Base-by-base conservation (phyloP, 2,329 filamentous ascomycete genomes). In the Cercospora sesami region DNA sequence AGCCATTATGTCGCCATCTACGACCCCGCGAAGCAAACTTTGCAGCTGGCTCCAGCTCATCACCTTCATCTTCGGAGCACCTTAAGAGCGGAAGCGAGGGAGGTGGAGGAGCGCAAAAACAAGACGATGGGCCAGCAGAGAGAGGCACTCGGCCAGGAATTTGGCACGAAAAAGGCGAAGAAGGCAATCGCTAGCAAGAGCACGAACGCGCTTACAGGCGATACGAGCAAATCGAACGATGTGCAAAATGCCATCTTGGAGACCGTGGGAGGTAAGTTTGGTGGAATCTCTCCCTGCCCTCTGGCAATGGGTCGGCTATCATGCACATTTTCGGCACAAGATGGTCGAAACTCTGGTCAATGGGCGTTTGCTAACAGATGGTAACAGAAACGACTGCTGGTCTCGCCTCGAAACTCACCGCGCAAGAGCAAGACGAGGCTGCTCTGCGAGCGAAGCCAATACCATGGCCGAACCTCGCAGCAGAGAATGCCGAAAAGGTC, bases 141-240 rank as follows among this genome's bases (percentile, higher is more conserved):
- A 73, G 89, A 88, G 73, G 87, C 89, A 2, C 87, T 96, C 12
- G 91, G 91, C 48, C 86, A 91, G 74, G 88, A 90, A 33, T 96
- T 96, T 75, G 92, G 92, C 78, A 94, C 91, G 28, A 93, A 92
- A 82, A 94, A 94, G 80, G 90, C 92, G 23, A 91, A 89, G 83
- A 94, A 94, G 81, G 90, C 88, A 1, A 88, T 95, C 73, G 84
- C 85, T 30, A 86, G 89, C 65, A 84, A 86, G 71, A 88, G 88
- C 2, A 85, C 91, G 74, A 93, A 94, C 75, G 90, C 90, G 18
- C 92, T 94, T 73, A 81, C 75, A 39, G 73, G 77, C 78, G 75
- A 80, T 64, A 80, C 83, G 28, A 80, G 80, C 36, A 85, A 86
- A 73, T 81, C 89, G 51, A 85, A 86, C 66, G 80, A 84, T 39